Conservation (phyloP, 1,284 basidiomycete species). For the Cryptococcus sp. region DNA sequence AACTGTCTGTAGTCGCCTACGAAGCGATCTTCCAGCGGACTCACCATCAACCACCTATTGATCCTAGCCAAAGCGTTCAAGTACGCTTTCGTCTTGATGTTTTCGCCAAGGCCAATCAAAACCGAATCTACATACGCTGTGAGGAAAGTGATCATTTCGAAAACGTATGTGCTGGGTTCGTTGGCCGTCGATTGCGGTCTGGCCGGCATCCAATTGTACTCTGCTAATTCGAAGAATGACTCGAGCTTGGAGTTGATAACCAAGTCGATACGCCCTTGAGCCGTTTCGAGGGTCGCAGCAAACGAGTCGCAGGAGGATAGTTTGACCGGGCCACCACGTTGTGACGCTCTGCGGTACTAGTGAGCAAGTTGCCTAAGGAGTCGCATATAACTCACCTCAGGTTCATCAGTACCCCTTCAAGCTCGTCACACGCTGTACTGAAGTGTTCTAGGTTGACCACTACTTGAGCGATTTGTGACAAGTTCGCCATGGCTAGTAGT, state of each 20-base stretch:
- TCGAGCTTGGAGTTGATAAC: slow-evolving; percentile 92
- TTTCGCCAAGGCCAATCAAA: slow-evolving; percentile 69
- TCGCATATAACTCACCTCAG: slow-evolving; percentile 57
- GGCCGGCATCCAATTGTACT: slow-evolving; percentile 87
- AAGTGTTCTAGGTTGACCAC: slow-evolving; percentile 94
- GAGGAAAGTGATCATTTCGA: slow-evolving; percentile 94
- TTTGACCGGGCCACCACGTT: slow-evolving; percentile 69
- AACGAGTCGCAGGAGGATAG: slow-evolving; percentile 60
- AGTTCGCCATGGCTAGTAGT: slow-evolving; percentile 68
- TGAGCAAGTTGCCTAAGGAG: not conserved
- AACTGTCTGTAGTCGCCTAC: too few relatives aligned
- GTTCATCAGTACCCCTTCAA: slow-evolving; percentile 82
- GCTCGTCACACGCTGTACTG: slow-evolving; percentile 77
- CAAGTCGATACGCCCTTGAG: slow-evolving; percentile 74
- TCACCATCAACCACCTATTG: slow-evolving; percentile 77
- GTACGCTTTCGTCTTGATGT: slow-evolving; percentile 85
- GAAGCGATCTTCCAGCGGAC: slow-evolving; percentile 8
- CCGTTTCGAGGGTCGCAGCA: slow-evolving; percentile 66
- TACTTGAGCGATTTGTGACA: slow-evolving; percentile 94
- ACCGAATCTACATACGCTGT: slow-evolving; percentile 95
- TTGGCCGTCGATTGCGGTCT: slow-evolving; percentile 56
- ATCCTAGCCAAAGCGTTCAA: slow-evolving; percentile 81
- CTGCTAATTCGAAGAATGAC: slow-evolving; percentile 90
- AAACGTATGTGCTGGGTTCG: slow-evolving; percentile 82
- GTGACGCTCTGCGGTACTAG: slow-evolving; percentile 64